Evolutionary conservation across 306 rosid species (phyloP), one percentile per base, ranked within the genome.

Genomic region (Potentilla sterilis): DNA sequence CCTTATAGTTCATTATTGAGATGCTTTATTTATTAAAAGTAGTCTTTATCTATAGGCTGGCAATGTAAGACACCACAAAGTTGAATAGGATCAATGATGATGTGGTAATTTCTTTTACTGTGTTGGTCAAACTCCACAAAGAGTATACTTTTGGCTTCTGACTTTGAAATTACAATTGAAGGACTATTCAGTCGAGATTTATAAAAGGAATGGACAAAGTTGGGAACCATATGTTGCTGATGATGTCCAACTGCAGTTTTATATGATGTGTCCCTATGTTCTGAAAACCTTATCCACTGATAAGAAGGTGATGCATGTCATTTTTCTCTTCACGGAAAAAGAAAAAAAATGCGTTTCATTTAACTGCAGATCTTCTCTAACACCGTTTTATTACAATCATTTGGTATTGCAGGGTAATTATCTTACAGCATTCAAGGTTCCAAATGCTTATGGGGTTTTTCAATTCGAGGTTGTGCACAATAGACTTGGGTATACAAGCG

Each of bases 261-360:
- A 89, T 91, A 90, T 96, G 99, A 96, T 96, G 99, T 92, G 99
- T 71, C 99, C 99, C 74, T 90, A 92, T 84, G 97, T 96, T 72
- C 80, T 96, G 89, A 96, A 96, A 87, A 92, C 89, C 82, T 77
- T 96, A 47, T 89, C 96, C 3, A 90, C 83, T 34, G 88, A 92
- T 80, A 78, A 81, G 79, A 90, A 88, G 99, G 99, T 96, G 78
- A 43, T 57, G 68, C 44, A 67, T 19, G 59, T 64, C 54, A 28
- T 28, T 28, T 28, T 28, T 0, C 28, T 28, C 28, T 28, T 28
- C 28, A 28, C 28, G 28, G 1, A 28, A 28, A 28, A 28, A 28
- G 1, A 28, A 28, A 28, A 28, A 28, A 28, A 28, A 28, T 28
- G 28, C 28, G 28, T 28, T 28, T 28, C 54, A 74, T 64, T 68